Conservation (phyloP, 371 early-diverging fungal species). For the Mortierella polycephala region DNA sequence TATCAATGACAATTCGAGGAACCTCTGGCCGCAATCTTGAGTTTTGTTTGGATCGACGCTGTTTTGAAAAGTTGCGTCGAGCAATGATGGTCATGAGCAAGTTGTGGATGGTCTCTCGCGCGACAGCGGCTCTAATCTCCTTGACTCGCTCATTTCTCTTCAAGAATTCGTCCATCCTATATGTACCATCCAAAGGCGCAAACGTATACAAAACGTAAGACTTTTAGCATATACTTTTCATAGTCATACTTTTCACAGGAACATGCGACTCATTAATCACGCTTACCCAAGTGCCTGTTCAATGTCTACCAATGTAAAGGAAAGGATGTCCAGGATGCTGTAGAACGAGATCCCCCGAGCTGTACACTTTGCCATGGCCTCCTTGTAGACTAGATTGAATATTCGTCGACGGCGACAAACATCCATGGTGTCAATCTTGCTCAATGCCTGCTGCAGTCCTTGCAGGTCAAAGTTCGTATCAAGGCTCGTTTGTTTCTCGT, state of each 20-base stretch:
- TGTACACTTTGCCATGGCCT: slow-evolving; percentile 28
- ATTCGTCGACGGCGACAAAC: slow-evolving; percentile 52
- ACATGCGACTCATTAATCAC: background rate
- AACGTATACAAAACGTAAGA: background rate
- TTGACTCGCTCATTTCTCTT: slow-evolving; percentile 47
- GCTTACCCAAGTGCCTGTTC: slow-evolving; percentile 61
- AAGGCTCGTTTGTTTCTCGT: slow-evolving; percentile 9
- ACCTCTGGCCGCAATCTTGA: slow-evolving; percentile 46
- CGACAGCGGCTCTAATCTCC: slow-evolving; percentile 36
- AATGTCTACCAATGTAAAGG: slow-evolving; percentile 60
- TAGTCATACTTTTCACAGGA: background rate
- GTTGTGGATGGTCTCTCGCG: slow-evolving; percentile 49
- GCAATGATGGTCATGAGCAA: slow-evolving; percentile 35
- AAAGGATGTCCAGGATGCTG: slow-evolving; percentile 57
- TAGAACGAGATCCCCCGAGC: slow-evolving; percentile 61
- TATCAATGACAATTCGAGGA: slow-evolving; percentile 52
- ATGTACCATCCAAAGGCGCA: background rate
- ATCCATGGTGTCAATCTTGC: slow-evolving; percentile 53
- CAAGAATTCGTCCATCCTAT: slow-evolving; percentile 49
- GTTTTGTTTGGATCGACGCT: slow-evolving; percentile 28
- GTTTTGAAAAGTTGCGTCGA: slow-evolving; percentile 38
- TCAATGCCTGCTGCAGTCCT: slow-evolving; percentile 40
- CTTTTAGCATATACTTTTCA: too few relatives aligned
- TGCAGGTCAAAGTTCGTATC: slow-evolving; percentile 18
- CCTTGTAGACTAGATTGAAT: slow-evolving; percentile 59